A percentile compares a stretch with the other conserved stretches of the same genome.
These are phyloP conservation scores for Botrytis elliptica DNA, from an alignment of 2,329 filamentous ascomycete genomes.

Conservation along the genomic window DNA sequence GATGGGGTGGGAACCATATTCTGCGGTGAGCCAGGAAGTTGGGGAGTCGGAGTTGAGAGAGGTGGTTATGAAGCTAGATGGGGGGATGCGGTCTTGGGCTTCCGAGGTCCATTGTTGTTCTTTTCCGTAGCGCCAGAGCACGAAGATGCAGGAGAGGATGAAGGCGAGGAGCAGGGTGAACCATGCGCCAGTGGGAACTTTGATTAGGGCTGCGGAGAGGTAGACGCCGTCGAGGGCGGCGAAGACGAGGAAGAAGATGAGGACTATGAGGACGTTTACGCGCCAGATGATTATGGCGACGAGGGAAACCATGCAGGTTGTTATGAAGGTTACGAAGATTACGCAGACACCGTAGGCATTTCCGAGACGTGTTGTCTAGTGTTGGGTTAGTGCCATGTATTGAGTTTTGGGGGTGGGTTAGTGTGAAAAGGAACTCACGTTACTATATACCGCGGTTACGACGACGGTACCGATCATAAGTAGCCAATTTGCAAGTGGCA, in stretches of 20 bases:
- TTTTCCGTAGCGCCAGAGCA: constrained; percentile 78
- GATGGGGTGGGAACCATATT: constrained; percentile 43
- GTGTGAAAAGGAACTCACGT: constrained; percentile 45
- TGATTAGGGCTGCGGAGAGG: constrained; percentile 66
- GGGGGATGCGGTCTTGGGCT: constrained; percentile 56
- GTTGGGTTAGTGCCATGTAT: constrained; percentile 4
- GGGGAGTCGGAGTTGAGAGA: constrained; percentile 31
- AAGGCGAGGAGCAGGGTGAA: constrained; percentile 67
- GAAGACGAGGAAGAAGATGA: constrained; percentile 62
- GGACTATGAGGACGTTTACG: constrained; percentile 57
- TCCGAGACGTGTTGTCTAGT: constrained; percentile 63
- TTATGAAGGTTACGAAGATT: constrained; percentile 76
- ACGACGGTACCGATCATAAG: constrained; percentile 74
- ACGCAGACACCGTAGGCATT: constrained; percentile 79
- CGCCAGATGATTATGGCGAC: constrained; percentile 73
- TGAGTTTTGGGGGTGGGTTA: neutral
- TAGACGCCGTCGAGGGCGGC: constrained; percentile 67
- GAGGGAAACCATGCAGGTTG: constrained; percentile 70
- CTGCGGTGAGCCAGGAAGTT: constrained; percentile 37
- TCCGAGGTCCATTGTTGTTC: constrained; percentile 75
- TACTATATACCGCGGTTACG: constrained; percentile 71
- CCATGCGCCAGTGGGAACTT: constrained; percentile 76
- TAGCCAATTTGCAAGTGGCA: constrained; percentile 74
- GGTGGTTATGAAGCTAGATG: constrained; percentile 44
- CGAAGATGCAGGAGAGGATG: constrained; percentile 62